Evolutionary conservation across 2,329 filamentous ascomycete species (phyloP), one percentile per base, ranked within the genome.

Genomic region (Apiospora rasikravindrae): DNA sequence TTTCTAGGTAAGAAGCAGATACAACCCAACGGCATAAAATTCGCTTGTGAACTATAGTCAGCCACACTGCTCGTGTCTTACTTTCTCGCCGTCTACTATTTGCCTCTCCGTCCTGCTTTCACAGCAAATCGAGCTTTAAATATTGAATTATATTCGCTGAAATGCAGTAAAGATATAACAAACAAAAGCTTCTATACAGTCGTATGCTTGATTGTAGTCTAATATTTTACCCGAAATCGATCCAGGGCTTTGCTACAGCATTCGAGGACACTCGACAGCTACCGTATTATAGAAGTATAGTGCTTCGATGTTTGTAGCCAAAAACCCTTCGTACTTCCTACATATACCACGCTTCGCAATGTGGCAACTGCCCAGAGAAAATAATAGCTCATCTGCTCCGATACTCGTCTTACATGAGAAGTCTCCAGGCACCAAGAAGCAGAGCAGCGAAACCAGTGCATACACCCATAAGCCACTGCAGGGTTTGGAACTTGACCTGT

Each of bases 401-500:
- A 68, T 16, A 19, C 40, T 22, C 66, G 44, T 19, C 26, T 80
- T 81, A 93, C 90, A 92, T 92, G 77, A 93, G 86, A 81, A 93
- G 81, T 77, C 91, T 86, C 91, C 91, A 93, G 75, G 90, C 90
- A 91, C 91, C 91, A 76, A 93, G 84, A 80, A 92, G 80, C 78
- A 93, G 81, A 24, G 91, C 91, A 1, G 90, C 90, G 71, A 91
- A 92, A 80, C 90, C 90, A 0, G 90, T 92, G 78, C 89, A 90
- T 51, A 93, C 94, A 80, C 92, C 95, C 92, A 98, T 98, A 76
- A 99, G 86, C 96, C 96, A 99, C 86, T 99, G 96, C 82, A 99
- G 83, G 47, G 96, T 98, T 80, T 95, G 94, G 84, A 98, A 98
- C 87, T 99, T 99, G 82, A 99, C 96, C 76, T 94, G 93, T 85